Evolutionary conservation across 1,139 yeast genomes (phyloP), one percentile per base, ranked within the genome.

Genomic region (Lizanozyma gosingica): DNA sequence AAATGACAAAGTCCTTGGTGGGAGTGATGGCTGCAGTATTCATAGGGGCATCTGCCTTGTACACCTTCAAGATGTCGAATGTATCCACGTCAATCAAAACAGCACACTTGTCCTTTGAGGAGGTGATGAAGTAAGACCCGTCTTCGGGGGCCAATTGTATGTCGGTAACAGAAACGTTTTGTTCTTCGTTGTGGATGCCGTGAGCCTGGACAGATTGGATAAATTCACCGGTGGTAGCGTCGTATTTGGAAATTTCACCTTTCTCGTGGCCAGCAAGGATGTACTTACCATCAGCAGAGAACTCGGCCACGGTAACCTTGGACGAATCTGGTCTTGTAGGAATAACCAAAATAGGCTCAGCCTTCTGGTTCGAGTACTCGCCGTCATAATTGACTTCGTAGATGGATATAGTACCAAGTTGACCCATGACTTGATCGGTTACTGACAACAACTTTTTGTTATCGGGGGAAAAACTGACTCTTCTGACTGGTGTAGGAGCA

Each of bases 21-120:
- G 97, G 92, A 8, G 98, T 90, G 51, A 92, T 83, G 48, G 95
- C 83, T 18, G 97, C 98, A 33, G 95, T 80, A 70, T 94, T 94
- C 76, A 94, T 76, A 44, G 98, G 97, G 40, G 95, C 90, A 60
- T 88, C 97, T 6, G 96, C 83, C 54, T 74, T 77, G 63, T 74
- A 92, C 18, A 78, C 80, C 66, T 90, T 88, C 62, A 86, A 64
- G 42, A 81, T 60, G 47, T 80, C 75, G 47, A 92, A 72, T 37
- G 82, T 73, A 49, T 85, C 94, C 37, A 84, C 85, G 56, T 86
- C 94, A 43, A 84, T 70, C 50, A 94, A 70, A 47, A 76, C 71
- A n/a, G 97, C 84, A 45, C 83, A 73, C 67, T 88, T 86, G 68
- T 92, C 99, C 66, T 92, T 87, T 41, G 97, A 87, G 3, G 97